Evolutionary conservation across 1,284 basidiomycete genomes (phyloP).

Genomic region (Moesziomyces parantarcticus): DNA sequence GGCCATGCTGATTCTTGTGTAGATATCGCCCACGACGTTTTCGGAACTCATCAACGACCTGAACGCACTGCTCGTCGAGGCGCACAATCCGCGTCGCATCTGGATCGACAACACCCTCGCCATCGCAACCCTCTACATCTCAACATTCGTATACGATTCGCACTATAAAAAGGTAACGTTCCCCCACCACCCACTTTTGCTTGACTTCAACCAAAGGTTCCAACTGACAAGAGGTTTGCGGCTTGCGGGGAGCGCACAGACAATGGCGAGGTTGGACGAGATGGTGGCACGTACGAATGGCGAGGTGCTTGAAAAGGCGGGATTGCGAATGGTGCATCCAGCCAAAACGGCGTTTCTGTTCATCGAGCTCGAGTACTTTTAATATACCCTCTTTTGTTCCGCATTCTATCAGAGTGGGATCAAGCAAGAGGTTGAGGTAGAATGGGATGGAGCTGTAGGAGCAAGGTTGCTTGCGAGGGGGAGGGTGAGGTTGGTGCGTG

Average conservation of each 20-base stretch:
- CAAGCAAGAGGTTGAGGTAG: no score
- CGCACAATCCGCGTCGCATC: slow-evolving; percentile 33
- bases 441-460: no score
- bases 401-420: no score
- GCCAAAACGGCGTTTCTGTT: slow-evolving; percentile 82
- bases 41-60: slow-evolving; percentile 57
- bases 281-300: slow-evolving; percentile 77
- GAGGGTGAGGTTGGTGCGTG: no score
- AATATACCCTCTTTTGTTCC: neutral
- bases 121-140: slow-evolving; percentile 64
- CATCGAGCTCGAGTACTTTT: slow-evolving; percentile 69
- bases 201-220: no score
- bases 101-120: slow-evolving; percentile 53
- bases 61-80: slow-evolving; percentile 46
- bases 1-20: no score
- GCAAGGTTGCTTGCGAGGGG: no score
- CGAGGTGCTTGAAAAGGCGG: slow-evolving; percentile 79
- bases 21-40: slow-evolving; percentile 49
- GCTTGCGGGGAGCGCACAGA: slow-evolving; percentile 70
- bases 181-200: no score
- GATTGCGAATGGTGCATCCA: slow-evolving; percentile 84
- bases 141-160: slow-evolving; percentile 72
- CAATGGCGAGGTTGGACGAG: slow-evolving; percentile 77
- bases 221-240: no score
- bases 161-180: slow-evolving; percentile 80